These are phyloP conservation scores for Penicillium digitatum DNA, from an alignment of 2,329 filamentous ascomycete genomes.

Conservation along the genomic window DNA sequence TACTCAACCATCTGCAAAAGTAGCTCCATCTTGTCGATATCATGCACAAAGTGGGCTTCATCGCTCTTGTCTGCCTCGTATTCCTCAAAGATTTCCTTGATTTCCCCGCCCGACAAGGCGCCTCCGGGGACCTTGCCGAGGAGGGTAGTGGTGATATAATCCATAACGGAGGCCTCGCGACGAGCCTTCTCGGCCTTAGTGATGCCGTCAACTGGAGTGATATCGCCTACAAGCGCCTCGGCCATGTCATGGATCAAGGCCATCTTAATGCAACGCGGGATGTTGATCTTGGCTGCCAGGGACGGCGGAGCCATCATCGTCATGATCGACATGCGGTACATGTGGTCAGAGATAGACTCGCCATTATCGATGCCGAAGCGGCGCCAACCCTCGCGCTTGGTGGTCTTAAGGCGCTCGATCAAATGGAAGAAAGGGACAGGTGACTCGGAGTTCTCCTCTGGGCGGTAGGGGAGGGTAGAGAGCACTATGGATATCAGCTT, in stretches of 20 bases:
- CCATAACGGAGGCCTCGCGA: constrained; percentile 84
- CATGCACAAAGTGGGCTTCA: constrained; percentile 87
- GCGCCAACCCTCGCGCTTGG: constrained; percentile 92
- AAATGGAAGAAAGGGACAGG: constrained; percentile 92
- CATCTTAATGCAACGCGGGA: constrained; percentile 87
- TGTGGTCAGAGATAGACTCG: constrained; percentile 95
- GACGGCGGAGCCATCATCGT: constrained; percentile 82
- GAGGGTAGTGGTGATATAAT: constrained; percentile 72
- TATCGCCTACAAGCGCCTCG: constrained; percentile 89
- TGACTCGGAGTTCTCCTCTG: constrained; percentile 60
- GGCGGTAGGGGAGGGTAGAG: constrained; percentile 59
- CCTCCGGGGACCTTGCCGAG: constrained; percentile 74
- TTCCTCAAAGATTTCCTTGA: constrained; percentile 83
- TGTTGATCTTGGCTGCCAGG: constrained; percentile 67
- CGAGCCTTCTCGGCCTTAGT: constrained; percentile 83
- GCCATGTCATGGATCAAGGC: constrained; percentile 97
- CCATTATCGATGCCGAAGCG: constrained; percentile 72
- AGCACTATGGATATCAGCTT: constrained; percentile 51
- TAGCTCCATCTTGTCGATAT: constrained; percentile 95
- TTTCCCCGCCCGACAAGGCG: constrained; percentile 58
- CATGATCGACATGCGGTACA: constrained; percentile 99
- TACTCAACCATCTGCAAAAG: constrained; percentile 96
- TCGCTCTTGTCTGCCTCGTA: constrained; percentile 84
- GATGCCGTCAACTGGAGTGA: constrained; percentile 86
- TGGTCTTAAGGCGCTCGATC: constrained; percentile 90